Evolutionary conservation across 1,284 basidiomycete genomes (phyloP).

Genomic region (Boletus mariae): DNA sequence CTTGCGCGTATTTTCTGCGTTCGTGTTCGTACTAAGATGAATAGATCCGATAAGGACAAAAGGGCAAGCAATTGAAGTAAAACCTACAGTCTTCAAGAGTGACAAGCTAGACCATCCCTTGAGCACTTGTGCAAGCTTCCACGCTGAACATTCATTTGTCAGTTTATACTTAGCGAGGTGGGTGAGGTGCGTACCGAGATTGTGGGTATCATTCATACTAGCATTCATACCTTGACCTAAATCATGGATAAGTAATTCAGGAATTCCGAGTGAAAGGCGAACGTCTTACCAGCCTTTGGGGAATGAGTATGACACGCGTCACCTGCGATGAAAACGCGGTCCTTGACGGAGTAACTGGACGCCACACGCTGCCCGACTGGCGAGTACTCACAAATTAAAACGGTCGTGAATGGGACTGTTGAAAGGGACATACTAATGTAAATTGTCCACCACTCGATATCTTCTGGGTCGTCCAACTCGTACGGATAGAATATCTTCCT

Average conservation of each 20-base stretch:
- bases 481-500: constrained; percentile 69
- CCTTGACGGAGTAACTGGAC: constrained; percentile 57
- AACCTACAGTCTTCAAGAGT: constrained; percentile 68
- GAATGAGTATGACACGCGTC: constrained; percentile 85
- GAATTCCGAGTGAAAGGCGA: background rate
- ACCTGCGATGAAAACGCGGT: constrained; percentile 79
- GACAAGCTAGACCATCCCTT: constrained; percentile 64
- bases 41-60: background rate
- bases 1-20: constrained; percentile 70
- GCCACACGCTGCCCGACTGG: constrained; percentile 74
- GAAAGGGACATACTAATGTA: constrained; percentile 54
- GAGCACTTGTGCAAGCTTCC: constrained; percentile 75
- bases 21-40: constrained; percentile 62
- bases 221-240: constrained; percentile 63
- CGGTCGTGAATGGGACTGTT: background rate
- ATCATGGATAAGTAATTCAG: background rate
- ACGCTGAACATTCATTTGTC: constrained; percentile 39
- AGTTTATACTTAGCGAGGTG: background rate
- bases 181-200: constrained; percentile 47
- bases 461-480: constrained; percentile 51
- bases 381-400: background rate
- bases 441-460: constrained; percentile 78
- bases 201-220: constrained; percentile 82
- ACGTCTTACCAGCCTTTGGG: constrained; percentile 58
- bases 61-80: background rate